Conservation (phyloP, 2,329 filamentous ascomycete genomes). For the Talaromyces albobiverticillius region DNA sequence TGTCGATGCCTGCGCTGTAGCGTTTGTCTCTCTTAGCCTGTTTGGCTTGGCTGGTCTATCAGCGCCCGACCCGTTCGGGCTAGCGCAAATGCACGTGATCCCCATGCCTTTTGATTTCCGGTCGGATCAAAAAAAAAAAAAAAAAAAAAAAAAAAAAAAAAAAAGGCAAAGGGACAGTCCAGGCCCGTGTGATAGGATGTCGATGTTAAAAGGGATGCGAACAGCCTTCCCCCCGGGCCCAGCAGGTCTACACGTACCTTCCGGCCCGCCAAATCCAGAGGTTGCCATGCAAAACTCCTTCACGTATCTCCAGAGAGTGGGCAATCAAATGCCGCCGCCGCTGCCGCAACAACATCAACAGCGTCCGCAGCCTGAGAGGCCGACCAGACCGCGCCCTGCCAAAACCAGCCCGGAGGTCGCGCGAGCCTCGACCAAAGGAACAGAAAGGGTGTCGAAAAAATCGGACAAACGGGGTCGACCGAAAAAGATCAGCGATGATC, state of each 20-base stretch:
- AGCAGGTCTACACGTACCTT: conserved; percentile 4
- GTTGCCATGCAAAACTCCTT: conserved; percentile 9
- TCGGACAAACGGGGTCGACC: conserved; percentile 15
- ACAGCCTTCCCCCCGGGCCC: conserved; percentile 2
- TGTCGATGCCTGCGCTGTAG: background rate
- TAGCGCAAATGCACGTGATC: conserved; percentile 12
- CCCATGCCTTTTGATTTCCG: background rate
- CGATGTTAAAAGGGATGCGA: conserved; percentile 12
- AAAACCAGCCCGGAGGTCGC: background rate
- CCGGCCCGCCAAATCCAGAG: background rate
- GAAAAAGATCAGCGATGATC: conserved; percentile 18
- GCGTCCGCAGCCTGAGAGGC: conserved; percentile 6
- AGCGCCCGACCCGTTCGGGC: background rate
- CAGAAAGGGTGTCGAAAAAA: conserved; percentile 11
- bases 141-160: conserved; percentile 3
- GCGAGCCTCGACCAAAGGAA: conserved; percentile 1
- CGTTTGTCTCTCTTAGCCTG: conserved; percentile 3
- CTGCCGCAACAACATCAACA: background rate
- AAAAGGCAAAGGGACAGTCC: background rate
- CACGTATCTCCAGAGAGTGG: conserved; percentile 9
- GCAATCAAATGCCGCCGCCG: conserved; percentile 5
- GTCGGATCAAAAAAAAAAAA: background rate
- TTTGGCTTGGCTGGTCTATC: background rate
- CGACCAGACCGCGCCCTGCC: conserved; percentile 5
- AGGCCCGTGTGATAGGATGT: background rate